These are phyloP conservation scores for Centrapalus pauciflorus DNA, from an alignment of 129 eudicot species.

Conservation along the genomic window DNA sequence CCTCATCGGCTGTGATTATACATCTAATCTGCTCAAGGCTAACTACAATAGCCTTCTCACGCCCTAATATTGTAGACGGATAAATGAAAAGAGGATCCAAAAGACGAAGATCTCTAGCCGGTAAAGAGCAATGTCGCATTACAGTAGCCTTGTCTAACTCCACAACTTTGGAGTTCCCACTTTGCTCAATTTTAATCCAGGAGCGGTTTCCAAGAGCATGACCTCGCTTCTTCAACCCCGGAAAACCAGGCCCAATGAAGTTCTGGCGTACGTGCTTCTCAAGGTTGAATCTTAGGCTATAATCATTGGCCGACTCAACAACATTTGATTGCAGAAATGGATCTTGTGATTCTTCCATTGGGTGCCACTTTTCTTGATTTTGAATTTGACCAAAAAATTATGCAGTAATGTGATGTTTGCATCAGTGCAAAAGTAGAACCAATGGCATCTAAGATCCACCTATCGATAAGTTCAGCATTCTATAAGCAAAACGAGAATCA, in stretches of 20 bases:
- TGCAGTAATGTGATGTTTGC: conserved; percentile 39
- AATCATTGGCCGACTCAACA: conserved; percentile 34
- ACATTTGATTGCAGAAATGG: conserved; percentile 36
- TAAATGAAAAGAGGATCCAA: conserved; percentile 92
- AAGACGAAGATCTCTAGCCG: conserved; percentile 96
- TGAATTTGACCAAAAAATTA: conserved; percentile 24
- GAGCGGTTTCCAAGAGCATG: conserved; percentile 81
- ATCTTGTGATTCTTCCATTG: conserved; percentile 52
- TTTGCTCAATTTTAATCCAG: conserved; percentile 81
- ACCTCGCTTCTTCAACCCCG: conserved; percentile 80
- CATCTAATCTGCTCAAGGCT: conserved; percentile 95
- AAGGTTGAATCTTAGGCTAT: conserved; percentile 31
- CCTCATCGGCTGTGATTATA: conserved; percentile 96
- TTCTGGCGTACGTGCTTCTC: conserved; percentile 38
- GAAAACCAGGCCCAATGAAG: conserved; percentile 47
- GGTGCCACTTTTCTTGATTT: conserved; percentile 16
- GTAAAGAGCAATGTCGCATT: conserved; percentile 88
- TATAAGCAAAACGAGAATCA: conserved; percentile 10
- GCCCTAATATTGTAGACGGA: conserved; percentile 87
- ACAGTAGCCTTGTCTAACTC: conserved; percentile 81
- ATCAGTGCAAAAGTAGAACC: conserved; percentile 38
- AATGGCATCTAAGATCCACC: conserved; percentile 21
- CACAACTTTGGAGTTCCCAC: conserved; percentile 71
- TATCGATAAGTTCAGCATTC: conserved; percentile 14
- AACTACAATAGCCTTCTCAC: conserved; percentile 94